Percentiles rank a stretch among this genome's conserved stretches.
Evolutionary conservation across 768 basidiomycete species (phyloP).

Genomic region (Lactifluus pinguis): DNA sequence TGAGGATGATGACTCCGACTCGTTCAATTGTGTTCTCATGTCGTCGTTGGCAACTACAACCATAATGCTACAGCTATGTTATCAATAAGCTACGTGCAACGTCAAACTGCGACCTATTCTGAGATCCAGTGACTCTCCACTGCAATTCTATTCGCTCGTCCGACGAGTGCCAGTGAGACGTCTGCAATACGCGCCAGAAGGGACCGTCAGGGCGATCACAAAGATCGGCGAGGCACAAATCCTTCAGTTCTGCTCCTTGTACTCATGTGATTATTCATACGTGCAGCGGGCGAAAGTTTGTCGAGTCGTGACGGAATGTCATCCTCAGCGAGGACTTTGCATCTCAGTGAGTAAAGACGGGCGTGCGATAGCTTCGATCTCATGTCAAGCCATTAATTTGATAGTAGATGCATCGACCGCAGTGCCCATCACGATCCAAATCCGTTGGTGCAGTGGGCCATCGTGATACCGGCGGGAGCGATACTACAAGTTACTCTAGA

Average conservation of each 20-base stretch:
- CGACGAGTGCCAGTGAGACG: not conserved
- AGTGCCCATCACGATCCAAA: conserved; percentile 41
- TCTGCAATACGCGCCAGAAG: not conserved
- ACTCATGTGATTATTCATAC: conserved; percentile 81
- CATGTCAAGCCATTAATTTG: conserved; percentile 44
- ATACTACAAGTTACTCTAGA: no score
- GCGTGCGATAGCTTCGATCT: conserved; percentile 51
- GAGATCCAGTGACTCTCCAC: no score
- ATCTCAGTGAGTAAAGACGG: conserved; percentile 89
- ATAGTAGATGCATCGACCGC: conserved; percentile 48
- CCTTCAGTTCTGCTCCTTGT: conserved; percentile 82
- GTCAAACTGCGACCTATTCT: not conserved
- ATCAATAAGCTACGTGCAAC: conserved; percentile 6
- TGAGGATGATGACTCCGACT: no score
- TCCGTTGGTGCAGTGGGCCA: no score
- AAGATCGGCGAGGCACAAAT: conserved; percentile 32
- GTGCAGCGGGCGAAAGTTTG: conserved; percentile 83
- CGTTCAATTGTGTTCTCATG: not conserved
- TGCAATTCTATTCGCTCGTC: not conserved
- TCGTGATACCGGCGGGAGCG: no score
- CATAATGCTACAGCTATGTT: conserved; percentile 7
- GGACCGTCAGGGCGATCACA: not conserved
- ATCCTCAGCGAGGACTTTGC: conserved; percentile 97
- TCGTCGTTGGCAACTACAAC: not conserved
- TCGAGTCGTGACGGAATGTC: conserved; percentile 96